These are phyloP conservation scores for Chimonanthus praecox DNA, from an alignment of 164 flowering plant species.

Conservation along the genomic window DNA sequence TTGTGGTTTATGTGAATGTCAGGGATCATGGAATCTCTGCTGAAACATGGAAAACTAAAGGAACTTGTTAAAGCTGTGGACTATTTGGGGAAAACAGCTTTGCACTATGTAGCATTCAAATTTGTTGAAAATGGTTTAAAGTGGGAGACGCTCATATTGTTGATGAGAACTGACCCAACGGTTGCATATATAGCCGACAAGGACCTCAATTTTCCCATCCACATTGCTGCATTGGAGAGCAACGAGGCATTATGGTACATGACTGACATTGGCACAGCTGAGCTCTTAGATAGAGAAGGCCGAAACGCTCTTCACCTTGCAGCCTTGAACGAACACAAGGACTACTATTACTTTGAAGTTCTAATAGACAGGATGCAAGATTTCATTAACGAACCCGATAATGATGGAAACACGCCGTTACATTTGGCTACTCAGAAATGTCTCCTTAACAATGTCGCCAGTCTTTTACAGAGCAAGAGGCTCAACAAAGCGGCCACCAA, in stretches of 20 bases:
- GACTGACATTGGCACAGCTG: neutral
- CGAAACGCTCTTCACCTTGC: slow-evolving; percentile 9
- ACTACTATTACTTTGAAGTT: neutral
- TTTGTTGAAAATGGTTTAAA: too few relatives aligned
- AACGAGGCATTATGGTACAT: too few relatives aligned
- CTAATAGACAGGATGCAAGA: neutral
- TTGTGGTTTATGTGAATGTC: too few relatives aligned
- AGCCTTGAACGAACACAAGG: neutral
- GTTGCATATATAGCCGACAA: neutral
- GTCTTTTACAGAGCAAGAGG: neutral
- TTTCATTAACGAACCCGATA: slow-evolving; percentile 3
- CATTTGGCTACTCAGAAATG: slow-evolving; percentile 14
- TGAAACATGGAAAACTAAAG: too few relatives aligned
- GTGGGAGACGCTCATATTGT: too few relatives aligned
- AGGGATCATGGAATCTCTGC: too few relatives aligned
- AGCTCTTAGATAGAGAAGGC: neutral
- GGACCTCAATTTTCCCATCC: slow-evolving; percentile 3
- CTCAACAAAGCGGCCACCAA: slow-evolving; percentile 5
- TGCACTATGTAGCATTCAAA: neutral
- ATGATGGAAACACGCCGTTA: slow-evolving; percentile 16
- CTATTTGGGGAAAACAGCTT: neutral
- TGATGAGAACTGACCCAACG: neutral
- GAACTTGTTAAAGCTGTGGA: neutral
- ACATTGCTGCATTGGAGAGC: neutral
- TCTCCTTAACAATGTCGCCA: slow-evolving; percentile 4